Evolutionary conservation across 176 grass and related monocot species (phyloP).

Genomic region (Musa beccarii): DNA sequence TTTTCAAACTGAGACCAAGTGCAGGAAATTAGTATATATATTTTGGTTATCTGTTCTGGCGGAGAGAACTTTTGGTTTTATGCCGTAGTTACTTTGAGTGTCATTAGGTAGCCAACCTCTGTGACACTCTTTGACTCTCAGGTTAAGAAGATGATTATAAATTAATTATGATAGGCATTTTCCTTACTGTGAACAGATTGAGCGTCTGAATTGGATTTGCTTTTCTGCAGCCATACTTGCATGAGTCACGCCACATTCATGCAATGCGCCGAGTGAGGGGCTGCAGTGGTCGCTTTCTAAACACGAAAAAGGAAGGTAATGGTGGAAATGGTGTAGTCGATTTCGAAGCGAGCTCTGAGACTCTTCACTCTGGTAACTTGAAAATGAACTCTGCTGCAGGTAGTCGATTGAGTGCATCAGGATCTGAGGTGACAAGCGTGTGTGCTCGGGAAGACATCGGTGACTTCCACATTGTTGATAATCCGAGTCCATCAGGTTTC

Average conservation of each 20-base stretch:
- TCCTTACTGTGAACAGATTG: background rate
- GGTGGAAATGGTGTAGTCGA: background rate
- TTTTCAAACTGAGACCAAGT: no score
- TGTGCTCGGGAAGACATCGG: conserved; percentile 29
- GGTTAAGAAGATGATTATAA: no score
- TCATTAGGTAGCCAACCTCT: no score
- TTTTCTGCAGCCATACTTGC: conserved; percentile 61
- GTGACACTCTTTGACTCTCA: no score
- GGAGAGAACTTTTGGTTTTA: no score
- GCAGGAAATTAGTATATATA: no score
- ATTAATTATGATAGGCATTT: background rate
- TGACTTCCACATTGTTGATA: conserved; percentile 36
- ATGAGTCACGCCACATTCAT: conserved; percentile 83
- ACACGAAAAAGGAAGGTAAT: conserved; percentile 50
- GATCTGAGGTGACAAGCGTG: conserved; percentile 58
- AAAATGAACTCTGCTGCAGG: conserved; percentile 35
- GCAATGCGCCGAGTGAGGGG: conserved; percentile 76
- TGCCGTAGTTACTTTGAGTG: no score
- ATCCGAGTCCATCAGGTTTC: conserved; percentile 47
- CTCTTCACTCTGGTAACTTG: conserved; percentile 46
- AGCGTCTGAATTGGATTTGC: background rate
- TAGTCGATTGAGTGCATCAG: conserved; percentile 40
- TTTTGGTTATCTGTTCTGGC: no score
- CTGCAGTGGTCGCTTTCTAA: conserved; percentile 74
- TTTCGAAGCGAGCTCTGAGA: conserved; percentile 30